A percentile compares a stretch with the other conserved stretches of the same genome.
Evolutionary conservation across 495 filamentous ascomycete species (phyloP).

Genomic region (Parmelia sp.): DNA sequence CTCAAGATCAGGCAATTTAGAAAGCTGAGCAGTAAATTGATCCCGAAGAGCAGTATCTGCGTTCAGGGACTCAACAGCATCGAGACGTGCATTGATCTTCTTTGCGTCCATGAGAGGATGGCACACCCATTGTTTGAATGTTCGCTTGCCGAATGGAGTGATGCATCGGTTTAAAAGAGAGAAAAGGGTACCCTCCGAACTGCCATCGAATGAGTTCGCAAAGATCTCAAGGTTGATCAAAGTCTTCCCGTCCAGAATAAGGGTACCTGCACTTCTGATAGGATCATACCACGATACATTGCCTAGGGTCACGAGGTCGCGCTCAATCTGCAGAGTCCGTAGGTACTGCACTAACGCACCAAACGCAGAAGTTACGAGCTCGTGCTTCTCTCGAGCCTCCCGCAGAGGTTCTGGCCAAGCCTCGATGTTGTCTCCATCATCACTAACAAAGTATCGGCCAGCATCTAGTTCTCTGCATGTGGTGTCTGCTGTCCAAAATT

Average conservation of each 20-base stretch:
- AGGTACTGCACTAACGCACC: conserved; percentile 88
- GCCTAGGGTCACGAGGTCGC: conserved; percentile 77
- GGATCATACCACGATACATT: conserved; percentile 92
- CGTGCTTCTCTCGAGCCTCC: conserved; percentile 62
- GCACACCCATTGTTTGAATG: conserved; percentile 96
- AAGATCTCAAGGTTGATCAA: conserved; percentile 97
- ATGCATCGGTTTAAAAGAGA: conserved; percentile 86
- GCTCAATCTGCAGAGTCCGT: conserved; percentile 79
- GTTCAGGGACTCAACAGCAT: conserved; percentile 91
- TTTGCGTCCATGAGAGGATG: conserved; percentile 81
- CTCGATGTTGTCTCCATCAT: conserved; percentile 54
- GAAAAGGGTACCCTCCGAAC: conserved; percentile 80
- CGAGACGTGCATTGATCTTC: conserved; percentile 89
- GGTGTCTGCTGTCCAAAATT: conserved; percentile 87
- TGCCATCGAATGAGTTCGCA: conserved; percentile 85
- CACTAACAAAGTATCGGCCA: conserved; percentile 68
- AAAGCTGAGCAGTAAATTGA: conserved; percentile 75
- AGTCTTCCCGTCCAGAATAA: conserved; percentile 93
- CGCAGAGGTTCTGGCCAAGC: conserved; percentile 76
- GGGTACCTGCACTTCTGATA: conserved; percentile 83
- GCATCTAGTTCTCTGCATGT: conserved; percentile 76
- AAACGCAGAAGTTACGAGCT: conserved; percentile 85
- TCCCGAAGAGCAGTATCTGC: conserved; percentile 71
- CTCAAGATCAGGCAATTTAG: conserved; percentile 90
- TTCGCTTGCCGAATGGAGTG: conserved; percentile 94